A percentile compares a stretch with the other conserved stretches of the same genome.
Conservation (phyloP, 768 basidiomycete species). For the Kwoniella mangroviensis region DNA sequence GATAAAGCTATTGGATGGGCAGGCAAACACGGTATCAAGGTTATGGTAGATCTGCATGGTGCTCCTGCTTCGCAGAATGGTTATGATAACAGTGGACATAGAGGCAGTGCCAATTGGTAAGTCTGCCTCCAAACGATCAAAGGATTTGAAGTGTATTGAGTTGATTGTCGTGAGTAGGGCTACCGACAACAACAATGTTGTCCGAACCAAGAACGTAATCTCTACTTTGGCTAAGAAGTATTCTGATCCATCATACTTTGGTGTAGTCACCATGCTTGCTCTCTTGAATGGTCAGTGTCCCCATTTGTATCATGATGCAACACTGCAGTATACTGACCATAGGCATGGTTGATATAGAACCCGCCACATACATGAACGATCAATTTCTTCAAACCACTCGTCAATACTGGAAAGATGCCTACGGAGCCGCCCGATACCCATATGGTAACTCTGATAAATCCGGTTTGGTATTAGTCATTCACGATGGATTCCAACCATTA, state of each 20-base stretch:
- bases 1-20: constrained; percentile 57
- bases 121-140: neutral
- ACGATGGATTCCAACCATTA: constrained; percentile 52
- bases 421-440: constrained; percentile 53
- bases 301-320: constrained; percentile 17
- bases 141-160: neutral
- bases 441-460: constrained; percentile 37
- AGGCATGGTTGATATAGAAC: constrained; percentile 31
- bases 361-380: constrained; percentile 46
- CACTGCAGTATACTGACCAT: neutral
- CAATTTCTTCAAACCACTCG: constrained; percentile 41
- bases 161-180: constrained; percentile 21
- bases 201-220: constrained; percentile 48
- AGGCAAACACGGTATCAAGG: constrained; percentile 50
- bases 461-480: constrained; percentile 47
- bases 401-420: constrained; percentile 55
- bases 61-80: constrained; percentile 56
- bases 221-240: constrained; percentile 47
- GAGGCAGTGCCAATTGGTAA: constrained; percentile 49
- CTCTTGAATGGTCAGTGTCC: constrained; percentile 41
- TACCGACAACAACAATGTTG: constrained; percentile 41
- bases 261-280: constrained; percentile 55
- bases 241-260: constrained; percentile 49
- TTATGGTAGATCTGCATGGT: constrained; percentile 56
- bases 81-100: constrained; percentile 53